Conservation (phyloP, 495 filamentous ascomycete genomes). For the Aspergillus mulundensis region DNA sequence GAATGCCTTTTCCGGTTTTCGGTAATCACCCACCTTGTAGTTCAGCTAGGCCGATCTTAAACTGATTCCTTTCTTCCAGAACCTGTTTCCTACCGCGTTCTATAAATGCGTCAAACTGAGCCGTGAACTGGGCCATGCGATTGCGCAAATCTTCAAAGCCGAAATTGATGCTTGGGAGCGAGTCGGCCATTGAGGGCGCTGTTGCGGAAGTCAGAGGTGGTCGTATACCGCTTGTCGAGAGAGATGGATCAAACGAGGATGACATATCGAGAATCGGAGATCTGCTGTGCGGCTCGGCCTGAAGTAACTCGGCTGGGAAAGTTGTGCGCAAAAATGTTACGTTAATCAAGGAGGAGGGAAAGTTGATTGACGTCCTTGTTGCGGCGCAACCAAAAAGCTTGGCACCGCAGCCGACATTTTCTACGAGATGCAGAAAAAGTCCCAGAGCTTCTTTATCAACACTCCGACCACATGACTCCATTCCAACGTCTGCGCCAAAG, state of each 20-base stretch:
- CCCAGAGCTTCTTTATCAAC: not conserved
- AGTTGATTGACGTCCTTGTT: conserved; percentile 6
- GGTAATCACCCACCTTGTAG: conserved; percentile 64
- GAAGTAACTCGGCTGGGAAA: too few species aligned
- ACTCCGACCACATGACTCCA: conserved; percentile 16
- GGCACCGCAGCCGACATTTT: conserved; percentile 4
- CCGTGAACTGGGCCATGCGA: conserved; percentile 90
- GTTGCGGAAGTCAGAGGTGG: conserved; percentile 56
- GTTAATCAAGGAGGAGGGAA: not conserved
- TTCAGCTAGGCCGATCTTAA: conserved; percentile 84
- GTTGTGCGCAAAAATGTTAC: not conserved
- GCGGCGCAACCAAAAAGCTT: conserved; percentile 32
- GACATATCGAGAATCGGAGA: conserved; percentile 46
- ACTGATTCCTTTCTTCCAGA: conserved; percentile 88
- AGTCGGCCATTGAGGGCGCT: conserved; percentile 68
- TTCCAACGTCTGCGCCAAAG: conserved; percentile 19
- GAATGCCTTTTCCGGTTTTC: not conserved
- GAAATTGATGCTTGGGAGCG: conserved; percentile 86
- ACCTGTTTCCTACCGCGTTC: conserved; percentile 84
- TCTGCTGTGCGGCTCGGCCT: too few species aligned
- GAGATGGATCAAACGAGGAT: conserved; percentile 69
- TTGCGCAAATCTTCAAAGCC: conserved; percentile 94
- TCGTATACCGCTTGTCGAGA: conserved; percentile 71
- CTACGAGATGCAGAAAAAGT: not conserved
- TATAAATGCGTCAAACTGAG: conserved; percentile 89